Conservation (phyloP, 2,329 filamentous ascomycete species). For the Cryphonectria japonica region DNA sequence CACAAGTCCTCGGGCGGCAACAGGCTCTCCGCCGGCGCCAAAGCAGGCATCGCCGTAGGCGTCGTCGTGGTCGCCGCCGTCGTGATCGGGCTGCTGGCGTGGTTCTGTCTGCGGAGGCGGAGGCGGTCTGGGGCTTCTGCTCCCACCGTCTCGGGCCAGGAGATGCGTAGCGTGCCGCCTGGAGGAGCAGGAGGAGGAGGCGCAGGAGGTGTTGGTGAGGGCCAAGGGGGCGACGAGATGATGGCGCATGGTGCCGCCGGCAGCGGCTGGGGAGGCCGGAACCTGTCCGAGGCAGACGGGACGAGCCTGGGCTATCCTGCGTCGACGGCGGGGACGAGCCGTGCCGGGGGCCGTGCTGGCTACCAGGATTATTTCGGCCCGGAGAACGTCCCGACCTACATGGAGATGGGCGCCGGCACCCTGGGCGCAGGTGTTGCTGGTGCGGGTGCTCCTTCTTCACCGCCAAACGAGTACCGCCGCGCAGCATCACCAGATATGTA, state of each 20-base stretch:
- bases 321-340: slow-evolving; percentile 31
- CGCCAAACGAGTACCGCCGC: neutral
- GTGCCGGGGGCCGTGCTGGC: slow-evolving; percentile 28
- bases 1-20: neutral
- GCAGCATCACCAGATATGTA: slow-evolving; percentile 38
- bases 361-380: slow-evolving; percentile 18
- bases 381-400: neutral
- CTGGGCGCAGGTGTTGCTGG: slow-evolving; percentile 28
- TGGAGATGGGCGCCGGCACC: slow-evolving; percentile 9
- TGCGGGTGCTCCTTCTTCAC: slow-evolving; percentile 23
- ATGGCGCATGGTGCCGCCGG: neutral
- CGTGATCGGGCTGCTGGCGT: slow-evolving; percentile 49
- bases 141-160: slow-evolving; percentile 27
- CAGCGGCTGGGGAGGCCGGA: slow-evolving; percentile 34
- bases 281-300: slow-evolving; percentile 37
- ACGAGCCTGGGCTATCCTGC: slow-evolving; percentile 32
- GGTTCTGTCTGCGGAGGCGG: slow-evolving; percentile 51
- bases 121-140: slow-evolving; percentile 29
- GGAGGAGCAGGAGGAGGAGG: slow-evolving; percentile 4
- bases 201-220: neutral
- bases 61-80: slow-evolving; percentile 49
- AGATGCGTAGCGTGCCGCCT: slow-evolving; percentile 22
- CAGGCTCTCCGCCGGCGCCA: slow-evolving; percentile 52
- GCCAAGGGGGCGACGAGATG: neutral
- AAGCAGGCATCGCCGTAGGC: slow-evolving; percentile 61